These are phyloP conservation scores for Capsella rubella DNA, from an alignment of 441 rosid species.

Conservation along the genomic window DNA sequence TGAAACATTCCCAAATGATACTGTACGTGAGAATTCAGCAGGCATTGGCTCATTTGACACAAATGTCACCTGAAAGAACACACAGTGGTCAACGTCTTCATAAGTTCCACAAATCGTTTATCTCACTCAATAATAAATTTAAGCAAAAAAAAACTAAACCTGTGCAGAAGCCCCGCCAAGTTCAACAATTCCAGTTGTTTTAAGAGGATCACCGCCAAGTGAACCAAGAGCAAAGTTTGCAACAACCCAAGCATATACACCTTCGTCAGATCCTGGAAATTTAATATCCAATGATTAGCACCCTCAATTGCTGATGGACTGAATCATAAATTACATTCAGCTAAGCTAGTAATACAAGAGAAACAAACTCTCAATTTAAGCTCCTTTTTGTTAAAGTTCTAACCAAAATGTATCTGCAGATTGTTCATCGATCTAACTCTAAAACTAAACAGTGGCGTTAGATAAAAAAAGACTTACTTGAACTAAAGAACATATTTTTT, in stretches of 20 bases:
- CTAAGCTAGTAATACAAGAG: background rate
- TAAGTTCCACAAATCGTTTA: background rate
- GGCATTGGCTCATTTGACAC: constrained; percentile 77
- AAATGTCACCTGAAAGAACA: constrained; percentile 73
- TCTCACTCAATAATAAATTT: background rate
- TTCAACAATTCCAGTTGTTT: constrained; percentile 87
- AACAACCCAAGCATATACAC: constrained; percentile 91
- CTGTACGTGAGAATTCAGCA: constrained; percentile 64
- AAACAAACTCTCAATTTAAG: background rate
- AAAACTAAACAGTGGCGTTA: background rate
- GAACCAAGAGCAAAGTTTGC: constrained; percentile 83
- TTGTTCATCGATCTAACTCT: constrained; percentile 8
- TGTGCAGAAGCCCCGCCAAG: constrained; percentile 99
- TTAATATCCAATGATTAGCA: constrained; percentile 16
- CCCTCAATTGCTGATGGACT: background rate
- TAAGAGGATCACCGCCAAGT: constrained; percentile 78
- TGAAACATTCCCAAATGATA: constrained; percentile 69
- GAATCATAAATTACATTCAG: background rate
- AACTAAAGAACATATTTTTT: background rate
- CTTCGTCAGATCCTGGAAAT: constrained; percentile 83
- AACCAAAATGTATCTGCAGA: background rate
- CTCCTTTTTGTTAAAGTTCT: background rate
- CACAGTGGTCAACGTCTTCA: background rate
- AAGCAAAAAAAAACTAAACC: constrained; percentile 49
- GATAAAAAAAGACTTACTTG: background rate